Evolutionary conservation across 495 filamentous ascomycete species (phyloP).

Genomic region (Hyphodiscus hymeniophilus): DNA sequence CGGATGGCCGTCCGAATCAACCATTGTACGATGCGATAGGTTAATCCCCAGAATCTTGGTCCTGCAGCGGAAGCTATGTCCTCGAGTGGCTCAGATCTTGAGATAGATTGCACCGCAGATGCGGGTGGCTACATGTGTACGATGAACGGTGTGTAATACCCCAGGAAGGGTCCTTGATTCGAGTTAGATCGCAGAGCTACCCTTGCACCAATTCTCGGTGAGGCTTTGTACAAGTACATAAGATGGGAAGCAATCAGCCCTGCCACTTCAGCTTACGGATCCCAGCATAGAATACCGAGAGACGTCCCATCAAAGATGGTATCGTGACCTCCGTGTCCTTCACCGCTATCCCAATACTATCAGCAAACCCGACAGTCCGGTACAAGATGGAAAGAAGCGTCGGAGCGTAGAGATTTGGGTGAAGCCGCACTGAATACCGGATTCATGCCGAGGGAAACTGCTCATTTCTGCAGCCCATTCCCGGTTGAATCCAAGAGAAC

Average conservation of each 20-base stretch:
- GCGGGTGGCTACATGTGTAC: slow-evolving; percentile 18
- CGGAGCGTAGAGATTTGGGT: background rate
- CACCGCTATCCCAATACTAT: slow-evolving; percentile 19
- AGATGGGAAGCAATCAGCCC: slow-evolving; percentile 13
- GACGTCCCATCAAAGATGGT: background rate
- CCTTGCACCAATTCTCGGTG: slow-evolving; percentile 6
- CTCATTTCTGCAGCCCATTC: slow-evolving; percentile 1
- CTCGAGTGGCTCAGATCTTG: background rate
- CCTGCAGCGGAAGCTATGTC: slow-evolving; percentile 12
- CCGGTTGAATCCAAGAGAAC: background rate
- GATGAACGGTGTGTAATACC: slow-evolving; percentile 2
- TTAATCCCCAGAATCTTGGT: slow-evolving; percentile 10
- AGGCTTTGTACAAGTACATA: background rate
- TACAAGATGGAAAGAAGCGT: background rate
- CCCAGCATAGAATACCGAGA: background rate
- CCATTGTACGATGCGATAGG: slow-evolving; percentile 10
- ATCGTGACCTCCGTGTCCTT: slow-evolving; percentile 12
- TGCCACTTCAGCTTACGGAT: slow-evolving; percentile 16
- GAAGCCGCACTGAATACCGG: background rate
- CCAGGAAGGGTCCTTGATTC: slow-evolving; percentile 21
- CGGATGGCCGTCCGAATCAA: background rate
- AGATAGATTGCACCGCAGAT: slow-evolving; percentile 20
- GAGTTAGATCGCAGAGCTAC: slow-evolving; percentile 11
- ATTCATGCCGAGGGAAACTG: background rate
- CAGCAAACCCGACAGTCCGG: slow-evolving; percentile 12